Evolutionary conservation across 306 rosid genomes (phyloP).

Genomic region (Lathyrus aphaca): DNA sequence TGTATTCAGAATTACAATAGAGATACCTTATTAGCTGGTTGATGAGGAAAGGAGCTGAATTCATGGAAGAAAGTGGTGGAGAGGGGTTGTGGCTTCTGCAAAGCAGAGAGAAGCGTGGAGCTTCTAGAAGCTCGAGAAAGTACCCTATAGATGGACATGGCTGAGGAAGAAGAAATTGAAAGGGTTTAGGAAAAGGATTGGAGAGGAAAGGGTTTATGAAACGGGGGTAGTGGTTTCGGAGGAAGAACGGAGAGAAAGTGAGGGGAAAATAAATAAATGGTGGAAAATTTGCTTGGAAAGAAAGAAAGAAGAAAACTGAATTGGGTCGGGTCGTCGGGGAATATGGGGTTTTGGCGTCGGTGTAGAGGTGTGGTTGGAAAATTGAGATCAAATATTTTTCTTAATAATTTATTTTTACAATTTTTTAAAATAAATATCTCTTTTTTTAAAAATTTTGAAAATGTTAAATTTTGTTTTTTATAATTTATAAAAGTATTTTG

Average conservation of each 20-base stretch:
- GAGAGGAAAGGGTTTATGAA: not conserved
- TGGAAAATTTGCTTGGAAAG: conserved; percentile 35
- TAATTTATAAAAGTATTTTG: no score
- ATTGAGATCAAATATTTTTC: no score
- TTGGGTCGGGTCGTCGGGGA: not conserved
- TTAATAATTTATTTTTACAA: no score
- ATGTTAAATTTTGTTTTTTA: no score
- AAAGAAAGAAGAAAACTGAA: conserved; percentile 15
- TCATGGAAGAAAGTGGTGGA: conserved; percentile 50
- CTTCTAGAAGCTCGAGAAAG: conserved; percentile 58
- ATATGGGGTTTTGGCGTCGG: no score
- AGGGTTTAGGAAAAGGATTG: not conserved
- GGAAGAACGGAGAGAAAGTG: not conserved
- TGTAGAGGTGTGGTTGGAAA: not conserved
- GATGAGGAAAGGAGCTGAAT: conserved; percentile 51
- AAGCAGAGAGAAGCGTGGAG: conserved; percentile 55
- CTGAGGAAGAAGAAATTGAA: conserved; percentile 33
- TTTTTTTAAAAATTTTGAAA: no score
- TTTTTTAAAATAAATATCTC: no score
- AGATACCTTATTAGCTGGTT: conserved; percentile 56
- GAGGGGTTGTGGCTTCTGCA: conserved; percentile 41
- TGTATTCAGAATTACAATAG: not conserved
- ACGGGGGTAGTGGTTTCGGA: not conserved
- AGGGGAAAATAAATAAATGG: not conserved
- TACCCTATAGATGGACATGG: conserved; percentile 67